Percentiles rank a stretch among this genome's conserved stretches.
These are phyloP conservation scores for Calonectria hongkongensis DNA, from an alignment of 2,329 filamentous ascomycete species.

Conservation along the genomic window DNA sequence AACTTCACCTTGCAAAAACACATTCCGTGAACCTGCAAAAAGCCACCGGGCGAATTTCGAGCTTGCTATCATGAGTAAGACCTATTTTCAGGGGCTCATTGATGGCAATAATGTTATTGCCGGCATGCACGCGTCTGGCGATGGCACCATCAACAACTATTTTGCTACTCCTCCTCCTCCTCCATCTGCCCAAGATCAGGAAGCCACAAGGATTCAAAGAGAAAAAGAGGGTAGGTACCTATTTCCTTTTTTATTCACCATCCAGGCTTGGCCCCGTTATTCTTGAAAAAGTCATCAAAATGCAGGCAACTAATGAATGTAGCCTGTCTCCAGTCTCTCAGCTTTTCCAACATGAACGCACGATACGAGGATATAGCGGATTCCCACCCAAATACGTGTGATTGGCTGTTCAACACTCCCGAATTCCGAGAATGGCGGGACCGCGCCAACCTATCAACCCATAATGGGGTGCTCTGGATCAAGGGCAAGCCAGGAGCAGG, in stretches of 20 bases:
- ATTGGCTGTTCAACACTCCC: neutral
- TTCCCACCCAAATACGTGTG: neutral
- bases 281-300: neutral
- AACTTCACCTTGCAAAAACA: too few relatives aligned
- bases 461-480: constrained; percentile 12
- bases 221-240: constrained; percentile 17
- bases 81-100: too few relatives aligned
- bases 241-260: neutral
- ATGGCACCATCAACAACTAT: too few relatives aligned
- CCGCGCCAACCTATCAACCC: too few relatives aligned
- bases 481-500: neutral
- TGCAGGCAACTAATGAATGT: constrained; percentile 3
- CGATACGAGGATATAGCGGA: neutral
- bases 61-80: too few relatives aligned
- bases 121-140: too few relatives aligned
- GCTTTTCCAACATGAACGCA: neutral
- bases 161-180: neutral
- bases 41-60: too few relatives aligned
- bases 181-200: too few relatives aligned
- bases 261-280: neutral
- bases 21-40: too few relatives aligned
- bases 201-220: constrained; percentile 1
- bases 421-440: neutral
- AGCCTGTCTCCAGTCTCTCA: neutral
- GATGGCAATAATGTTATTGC: too few relatives aligned